These are phyloP conservation scores for Phytopythium helicoides DNA, from an alignment of 352 stramenopile genomes.

Conservation along the genomic window DNA sequence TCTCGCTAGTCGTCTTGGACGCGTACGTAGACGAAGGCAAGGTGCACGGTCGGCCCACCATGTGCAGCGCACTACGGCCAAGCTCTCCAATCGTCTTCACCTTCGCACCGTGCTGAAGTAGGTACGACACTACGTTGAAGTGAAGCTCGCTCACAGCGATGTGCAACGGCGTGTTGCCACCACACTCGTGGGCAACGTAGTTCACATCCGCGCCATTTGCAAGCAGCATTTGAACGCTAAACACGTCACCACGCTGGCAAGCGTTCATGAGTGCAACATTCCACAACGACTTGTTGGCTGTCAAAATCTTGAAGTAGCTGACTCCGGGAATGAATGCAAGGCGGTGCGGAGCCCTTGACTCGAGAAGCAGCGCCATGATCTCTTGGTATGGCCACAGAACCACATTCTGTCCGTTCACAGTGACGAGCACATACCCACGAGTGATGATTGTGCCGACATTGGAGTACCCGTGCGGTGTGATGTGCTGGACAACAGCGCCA, in stretches of 20 bases:
- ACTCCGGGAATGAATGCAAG: constrained; percentile 81
- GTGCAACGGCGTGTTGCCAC: constrained; percentile 76
- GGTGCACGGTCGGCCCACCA: constrained; percentile 69
- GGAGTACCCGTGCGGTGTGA: constrained; percentile 68
- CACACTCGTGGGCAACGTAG: constrained; percentile 80
- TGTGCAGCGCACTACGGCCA: constrained; percentile 72
- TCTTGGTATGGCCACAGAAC: constrained; percentile 82
- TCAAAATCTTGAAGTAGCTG: constrained; percentile 89
- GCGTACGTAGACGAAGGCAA: constrained; percentile 42
- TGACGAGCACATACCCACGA: constrained; percentile 79
- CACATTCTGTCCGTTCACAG: constrained; percentile 85
- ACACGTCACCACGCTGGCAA: constrained; percentile 80
- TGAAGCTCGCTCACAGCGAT: constrained; percentile 78
- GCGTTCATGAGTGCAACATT: constrained; percentile 88
- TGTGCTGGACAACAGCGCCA: constrained; percentile 74
- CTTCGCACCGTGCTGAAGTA: constrained; percentile 85
- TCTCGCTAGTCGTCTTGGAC: constrained; percentile 18
- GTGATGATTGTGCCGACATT: constrained; percentile 73
- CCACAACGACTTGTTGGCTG: constrained; percentile 84
- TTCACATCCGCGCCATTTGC: constrained; percentile 87
- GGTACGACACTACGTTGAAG: constrained; percentile 86
- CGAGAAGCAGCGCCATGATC: constrained; percentile 59
- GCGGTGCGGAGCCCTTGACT: constrained; percentile 68
- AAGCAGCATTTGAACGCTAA: constrained; percentile 86
- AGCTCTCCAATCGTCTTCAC: constrained; percentile 67